Percentiles rank a stretch among this genome's conserved stretches.
Evolutionary conservation across 495 filamentous ascomycete species (phyloP).

Genomic region (Mytilinidion resinicola): DNA sequence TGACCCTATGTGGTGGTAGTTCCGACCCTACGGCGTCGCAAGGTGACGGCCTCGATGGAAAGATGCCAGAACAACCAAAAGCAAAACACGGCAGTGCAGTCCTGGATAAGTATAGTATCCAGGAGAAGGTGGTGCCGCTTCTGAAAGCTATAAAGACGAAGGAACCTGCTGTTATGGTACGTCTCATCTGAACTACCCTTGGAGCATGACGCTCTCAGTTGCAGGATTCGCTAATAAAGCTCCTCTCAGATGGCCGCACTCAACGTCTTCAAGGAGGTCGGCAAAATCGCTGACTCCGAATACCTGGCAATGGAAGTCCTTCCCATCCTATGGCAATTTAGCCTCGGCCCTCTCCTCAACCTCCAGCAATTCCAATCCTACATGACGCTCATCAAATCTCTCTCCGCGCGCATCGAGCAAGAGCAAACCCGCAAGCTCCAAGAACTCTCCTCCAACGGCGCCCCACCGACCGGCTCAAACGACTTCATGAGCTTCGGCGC

Average conservation of each 20-base stretch:
- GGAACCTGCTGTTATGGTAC: conserved; percentile 84
- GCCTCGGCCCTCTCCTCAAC: conserved; percentile 79
- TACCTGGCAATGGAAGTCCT: conserved; percentile 88
- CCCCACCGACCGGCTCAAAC: conserved; percentile 36
- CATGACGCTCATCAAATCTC: conserved; percentile 74
- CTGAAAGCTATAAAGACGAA: conserved; percentile 94
- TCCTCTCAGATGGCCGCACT: conserved; percentile 65
- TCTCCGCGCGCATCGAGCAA: conserved; percentile 74
- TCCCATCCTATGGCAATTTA: conserved; percentile 86
- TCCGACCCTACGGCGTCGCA: conserved; percentile 37
- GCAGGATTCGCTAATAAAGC: too few relatives aligned
- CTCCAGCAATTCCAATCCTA: conserved; percentile 80
- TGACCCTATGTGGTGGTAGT: conserved; percentile 71
- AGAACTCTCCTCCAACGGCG: conserved; percentile 56
- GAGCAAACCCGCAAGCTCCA: conserved; percentile 83
- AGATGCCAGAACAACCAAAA: conserved; percentile 32
- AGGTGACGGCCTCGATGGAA: conserved; percentile 67
- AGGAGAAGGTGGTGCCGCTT: conserved; percentile 89
- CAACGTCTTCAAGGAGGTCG: conserved; percentile 74
- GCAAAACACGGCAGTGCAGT: conserved; percentile 58
- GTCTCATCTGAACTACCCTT: too few relatives aligned
- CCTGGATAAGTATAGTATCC: conserved; percentile 93
- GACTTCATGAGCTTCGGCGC: conserved; percentile 58
- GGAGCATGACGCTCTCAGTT: too few relatives aligned
- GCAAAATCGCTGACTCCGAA: conserved; percentile 76